These are phyloP conservation scores for Verticillium longisporum DNA, from an alignment of 2,329 filamentous ascomycete species.

Conservation along the genomic window DNA sequence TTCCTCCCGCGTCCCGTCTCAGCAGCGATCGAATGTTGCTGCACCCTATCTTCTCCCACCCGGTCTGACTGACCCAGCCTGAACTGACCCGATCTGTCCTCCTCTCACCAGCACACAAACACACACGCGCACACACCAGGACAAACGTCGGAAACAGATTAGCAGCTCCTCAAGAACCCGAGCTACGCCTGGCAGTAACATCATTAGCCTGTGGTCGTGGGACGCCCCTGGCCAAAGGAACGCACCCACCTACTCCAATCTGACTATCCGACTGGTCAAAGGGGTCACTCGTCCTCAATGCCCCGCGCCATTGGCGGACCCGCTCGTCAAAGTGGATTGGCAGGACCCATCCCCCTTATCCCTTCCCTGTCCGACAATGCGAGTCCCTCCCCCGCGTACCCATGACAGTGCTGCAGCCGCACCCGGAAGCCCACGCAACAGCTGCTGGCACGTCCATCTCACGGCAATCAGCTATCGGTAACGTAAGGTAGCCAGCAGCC, in stretches of 20 bases:
- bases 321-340: neutral
- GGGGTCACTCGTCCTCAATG: neutral
- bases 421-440: neutral
- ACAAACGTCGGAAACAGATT: neutral
- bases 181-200: neutral
- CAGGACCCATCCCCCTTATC: neutral
- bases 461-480: too few species aligned
- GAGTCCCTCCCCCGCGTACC: neutral
- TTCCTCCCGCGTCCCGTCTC: neutral
- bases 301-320: neutral
- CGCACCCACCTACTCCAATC: neutral
- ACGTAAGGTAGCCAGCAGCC: too few species aligned
- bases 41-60: neutral
- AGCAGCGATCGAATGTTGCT: neutral
- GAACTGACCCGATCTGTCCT: too few species aligned
- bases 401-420: neutral
- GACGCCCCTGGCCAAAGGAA: neutral
- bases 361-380: neutral
- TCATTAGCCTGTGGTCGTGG: neutral
- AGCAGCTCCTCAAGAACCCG: neutral
- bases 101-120: too few species aligned
- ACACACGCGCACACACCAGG: neutral
- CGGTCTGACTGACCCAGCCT: neutral
- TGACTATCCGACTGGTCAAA: neutral
- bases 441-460: neutral